Evolutionary conservation across 148 eudicot genomes (phyloP).

Genomic region (Fagopyrum esculentum): DNA sequence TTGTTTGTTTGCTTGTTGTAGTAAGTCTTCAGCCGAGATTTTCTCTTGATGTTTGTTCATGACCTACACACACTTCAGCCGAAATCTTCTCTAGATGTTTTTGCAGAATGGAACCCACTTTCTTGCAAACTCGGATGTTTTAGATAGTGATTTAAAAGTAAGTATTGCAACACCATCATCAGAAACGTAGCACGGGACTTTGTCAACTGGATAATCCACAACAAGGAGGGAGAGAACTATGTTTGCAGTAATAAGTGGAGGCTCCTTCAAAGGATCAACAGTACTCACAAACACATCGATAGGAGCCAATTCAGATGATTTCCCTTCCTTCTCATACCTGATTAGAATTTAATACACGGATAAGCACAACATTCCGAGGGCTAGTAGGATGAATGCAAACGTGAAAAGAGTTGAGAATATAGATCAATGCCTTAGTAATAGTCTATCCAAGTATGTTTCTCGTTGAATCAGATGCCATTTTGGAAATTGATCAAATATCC

Average conservation of each 20-base stretch:
- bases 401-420: too few relatives aligned
- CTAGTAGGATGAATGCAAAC: too few relatives aligned
- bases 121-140: conserved; percentile 90
- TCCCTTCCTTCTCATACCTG: conserved; percentile 99
- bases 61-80: conserved; percentile 70
- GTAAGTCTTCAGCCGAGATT: too few relatives aligned
- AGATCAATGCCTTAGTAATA: too few relatives aligned
- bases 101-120: conserved; percentile 98
- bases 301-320: conserved; percentile 79
- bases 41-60: too few relatives aligned
- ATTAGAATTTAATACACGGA: not conserved
- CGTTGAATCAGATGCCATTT: too few relatives aligned
- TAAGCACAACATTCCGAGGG: not conserved
- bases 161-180: conserved; percentile 99
- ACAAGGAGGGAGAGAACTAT: conserved; percentile 50
- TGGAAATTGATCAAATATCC: too few relatives aligned
- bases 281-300: conserved; percentile 28
- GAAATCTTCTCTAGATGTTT: conserved; percentile 69
- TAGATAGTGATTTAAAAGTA: conserved; percentile 92
- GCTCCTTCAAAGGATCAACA: too few relatives aligned
- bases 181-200: conserved; percentile 80
- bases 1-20: too few relatives aligned
- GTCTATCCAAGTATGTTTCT: too few relatives aligned
- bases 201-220: conserved; percentile 90
- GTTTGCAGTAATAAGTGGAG: too few relatives aligned